Evolutionary conservation across 345 rosid species (phyloP), one percentile per base, ranked within the genome.

Genomic region (Crucihimalaya himalaica): DNA sequence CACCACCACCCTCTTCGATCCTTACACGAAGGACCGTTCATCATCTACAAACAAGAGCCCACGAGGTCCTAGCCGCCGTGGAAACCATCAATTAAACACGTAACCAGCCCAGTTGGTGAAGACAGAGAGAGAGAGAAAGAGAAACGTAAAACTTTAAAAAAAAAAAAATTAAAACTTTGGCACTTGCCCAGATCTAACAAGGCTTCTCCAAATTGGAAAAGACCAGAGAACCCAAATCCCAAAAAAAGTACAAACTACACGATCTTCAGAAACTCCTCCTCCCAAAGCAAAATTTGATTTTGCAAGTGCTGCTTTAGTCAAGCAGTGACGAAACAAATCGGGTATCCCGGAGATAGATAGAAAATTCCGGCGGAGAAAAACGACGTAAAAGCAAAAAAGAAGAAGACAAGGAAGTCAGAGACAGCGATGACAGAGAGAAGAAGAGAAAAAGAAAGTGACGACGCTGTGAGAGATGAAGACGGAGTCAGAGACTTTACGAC

Each of bases 1-100:
- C 73, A 73, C 85, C 85, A 87, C 86, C 89, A 72, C 87, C 90
- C 88, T 82, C 92, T 83, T 79, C 93, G 97, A 89, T 91, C 88
- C 79, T 86, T 82, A 87, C 70, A 82, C 81, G 75, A 86, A 70
- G 84, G 85, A 78, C 93, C 89, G 91, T 84, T 88, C 96, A 88
- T 94, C 86, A 79, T 91, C 87, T 73, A 83, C 71, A 61, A 58
- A 31, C 62, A 52, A 67, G 40, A 70, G 64, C 56, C 69, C 78
- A 40, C 31, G 79, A 72, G 77, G 67, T 72, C 50, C 63, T 77
- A 77, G 77, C 81, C 78, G 54, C 70, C 78, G 75, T 56, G 66
- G 72, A 77, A 79, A 79, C 82, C 82, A 79, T 79, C 79, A 68
- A 73, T 28, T 8, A 60, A 62, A 71, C 72, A 81, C 72, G 61